Evolutionary conservation across 169 alveolate genomes (phyloP).

Genomic region (Plasmodium vivax): DNA sequence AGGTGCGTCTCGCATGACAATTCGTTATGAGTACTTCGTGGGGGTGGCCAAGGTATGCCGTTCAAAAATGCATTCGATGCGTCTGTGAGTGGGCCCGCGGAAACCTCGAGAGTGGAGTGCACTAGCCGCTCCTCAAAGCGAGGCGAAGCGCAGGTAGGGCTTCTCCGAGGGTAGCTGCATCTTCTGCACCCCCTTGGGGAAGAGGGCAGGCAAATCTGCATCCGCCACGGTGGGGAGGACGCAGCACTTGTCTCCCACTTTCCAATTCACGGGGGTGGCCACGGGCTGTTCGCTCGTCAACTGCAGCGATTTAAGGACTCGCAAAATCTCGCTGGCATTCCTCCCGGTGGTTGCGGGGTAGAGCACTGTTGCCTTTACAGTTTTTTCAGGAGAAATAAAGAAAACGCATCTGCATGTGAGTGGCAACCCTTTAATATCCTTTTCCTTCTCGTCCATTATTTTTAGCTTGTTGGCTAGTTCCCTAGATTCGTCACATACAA

Average conservation of each 20-base stretch:
- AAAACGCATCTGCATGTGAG: conserved; percentile 83
- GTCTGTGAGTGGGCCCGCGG: not conserved
- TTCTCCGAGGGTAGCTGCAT: conserved; percentile 59
- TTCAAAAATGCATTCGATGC: not conserved
- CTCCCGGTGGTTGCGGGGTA: conserved; percentile 89
- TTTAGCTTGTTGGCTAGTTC: conserved; percentile 73
- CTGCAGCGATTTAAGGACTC: conserved; percentile 85
- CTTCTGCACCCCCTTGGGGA: conserved; percentile 75
- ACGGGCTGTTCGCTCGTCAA: conserved; percentile 75
- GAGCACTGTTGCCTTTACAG: conserved; percentile 76
- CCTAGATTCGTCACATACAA: conserved; percentile 50
- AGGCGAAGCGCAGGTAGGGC: conserved; percentile 51
- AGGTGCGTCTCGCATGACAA: not conserved
- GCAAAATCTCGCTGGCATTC: conserved; percentile 80
- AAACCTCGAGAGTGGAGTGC: not conserved
- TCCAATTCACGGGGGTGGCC: conserved; percentile 84
- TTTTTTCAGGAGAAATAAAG: conserved; percentile 79
- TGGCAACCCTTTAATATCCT: conserved; percentile 81
- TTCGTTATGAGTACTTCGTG: too few relatives aligned
- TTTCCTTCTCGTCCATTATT: conserved; percentile 84
- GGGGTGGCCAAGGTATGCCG: not conserved
- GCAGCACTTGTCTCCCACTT: conserved; percentile 72
- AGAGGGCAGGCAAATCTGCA: conserved; percentile 56
- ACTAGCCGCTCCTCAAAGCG: not conserved
- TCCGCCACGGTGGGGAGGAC: conserved; percentile 75